phyloP scores from a whole-genome alignment of 768 basidiomycete species.

The Rhodotorula sphaerocarpa region DNA sequence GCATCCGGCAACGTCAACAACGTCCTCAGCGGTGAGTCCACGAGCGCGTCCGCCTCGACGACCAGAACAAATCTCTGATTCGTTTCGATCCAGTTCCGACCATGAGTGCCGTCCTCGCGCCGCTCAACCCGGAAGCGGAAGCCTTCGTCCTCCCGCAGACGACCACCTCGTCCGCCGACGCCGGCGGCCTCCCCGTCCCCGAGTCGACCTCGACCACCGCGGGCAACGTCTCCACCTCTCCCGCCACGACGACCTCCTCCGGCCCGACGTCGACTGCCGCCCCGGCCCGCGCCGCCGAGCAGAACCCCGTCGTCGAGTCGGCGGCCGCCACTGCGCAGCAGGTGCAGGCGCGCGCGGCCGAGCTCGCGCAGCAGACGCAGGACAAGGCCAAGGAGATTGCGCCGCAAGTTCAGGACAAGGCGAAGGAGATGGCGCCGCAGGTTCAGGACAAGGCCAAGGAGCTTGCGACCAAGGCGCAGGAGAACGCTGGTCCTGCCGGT shows the following conservation, averaged over 20 bases:
- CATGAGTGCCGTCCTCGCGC: neutral
- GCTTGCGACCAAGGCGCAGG: neutral
- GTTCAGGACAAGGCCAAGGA: slow-evolving; percentile 13
- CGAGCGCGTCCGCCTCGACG: neutral
- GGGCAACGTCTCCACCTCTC: slow-evolving; percentile 9
- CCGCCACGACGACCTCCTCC: neutral
- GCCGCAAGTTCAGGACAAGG: neutral
- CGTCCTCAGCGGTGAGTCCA: slow-evolving; percentile 42
- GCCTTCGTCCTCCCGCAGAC: too few species aligned
- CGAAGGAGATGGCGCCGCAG: neutral
- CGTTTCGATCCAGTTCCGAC: slow-evolving; percentile 18
- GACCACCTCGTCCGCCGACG: neutral
- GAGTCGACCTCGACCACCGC: slow-evolving; percentile 14
- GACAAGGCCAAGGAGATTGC: neutral
- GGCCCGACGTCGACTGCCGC: neutral
- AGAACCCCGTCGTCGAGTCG: neutral
- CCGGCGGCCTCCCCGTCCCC: slow-evolving; percentile 24
- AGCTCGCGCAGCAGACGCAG: neutral
- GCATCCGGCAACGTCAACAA: slow-evolving; percentile 63
- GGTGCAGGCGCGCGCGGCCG: neutral
- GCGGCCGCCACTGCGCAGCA: neutral
- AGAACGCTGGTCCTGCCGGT: slow-evolving; percentile 8
- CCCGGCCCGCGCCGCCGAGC: neutral
- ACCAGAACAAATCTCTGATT: too few species aligned
- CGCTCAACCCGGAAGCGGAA: too few species aligned